These are phyloP conservation scores for Aspergillus leporis DNA, from an alignment of 495 filamentous ascomycete species.

Conservation along the genomic window DNA sequence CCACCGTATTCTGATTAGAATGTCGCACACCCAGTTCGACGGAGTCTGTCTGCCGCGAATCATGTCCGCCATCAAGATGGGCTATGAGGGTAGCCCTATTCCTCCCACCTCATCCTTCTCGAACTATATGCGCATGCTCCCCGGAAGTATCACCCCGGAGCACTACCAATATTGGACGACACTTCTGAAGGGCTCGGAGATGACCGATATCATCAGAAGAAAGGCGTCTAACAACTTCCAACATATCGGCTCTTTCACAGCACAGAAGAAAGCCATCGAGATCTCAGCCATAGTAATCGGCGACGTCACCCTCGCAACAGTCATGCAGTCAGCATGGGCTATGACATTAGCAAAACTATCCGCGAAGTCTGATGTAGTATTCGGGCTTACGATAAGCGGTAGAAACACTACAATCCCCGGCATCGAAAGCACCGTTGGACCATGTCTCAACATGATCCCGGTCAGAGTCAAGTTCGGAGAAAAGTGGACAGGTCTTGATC, in stretches of 20 bases:
- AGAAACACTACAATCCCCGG: constrained; percentile 55
- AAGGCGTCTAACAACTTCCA: constrained; percentile 40
- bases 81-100: constrained; percentile 52
- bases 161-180: constrained; percentile 55
- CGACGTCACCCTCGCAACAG: constrained; percentile 55
- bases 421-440: constrained; percentile 55
- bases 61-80: constrained; percentile 52
- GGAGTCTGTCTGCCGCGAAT: constrained; percentile 67
- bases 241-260: constrained; percentile 37
- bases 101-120: constrained; percentile 54
- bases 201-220: constrained; percentile 46
- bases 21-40: constrained; percentile 77
- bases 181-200: constrained; percentile 44
- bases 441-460: constrained; percentile 62
- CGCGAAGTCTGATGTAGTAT: constrained; percentile 52
- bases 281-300: constrained; percentile 40
- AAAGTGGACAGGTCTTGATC: constrained; percentile 49
- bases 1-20: constrained; percentile 62
- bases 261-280: constrained; percentile 41
- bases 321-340: constrained; percentile 60
- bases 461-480: constrained; percentile 54
- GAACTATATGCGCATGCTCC: constrained; percentile 55
- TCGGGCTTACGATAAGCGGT: constrained; percentile 56
- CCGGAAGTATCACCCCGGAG: constrained; percentile 44
- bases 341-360: constrained; percentile 53